Evolutionary conservation across 176 grass and related monocot genomes (phyloP), one percentile per base, ranked within the genome.

Genomic region (Otatea glauca): DNA sequence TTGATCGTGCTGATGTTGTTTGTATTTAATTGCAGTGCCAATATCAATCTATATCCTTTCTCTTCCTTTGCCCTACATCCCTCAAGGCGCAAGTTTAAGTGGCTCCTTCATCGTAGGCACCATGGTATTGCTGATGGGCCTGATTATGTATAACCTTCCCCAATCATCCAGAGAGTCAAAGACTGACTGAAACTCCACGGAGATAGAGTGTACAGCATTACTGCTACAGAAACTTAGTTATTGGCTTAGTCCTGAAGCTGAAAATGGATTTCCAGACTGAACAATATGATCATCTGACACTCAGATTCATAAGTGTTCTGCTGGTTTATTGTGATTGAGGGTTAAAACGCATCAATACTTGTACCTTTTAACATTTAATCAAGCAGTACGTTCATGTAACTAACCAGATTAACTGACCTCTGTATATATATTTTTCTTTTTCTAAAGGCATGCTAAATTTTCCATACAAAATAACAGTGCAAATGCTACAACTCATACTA

Each of bases 21-120:
- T 53, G 5, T 37, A 88, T 72, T 77, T 54, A 43, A 66, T 37
- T 88, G 68, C 87, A 97, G 95, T 97, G 70, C 92, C 95, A 41
- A 86, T 91, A 83, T 89, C 95, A 66, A 94, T 97, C 74, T 97
- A 93, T 49, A 69, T 97, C 68, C 87, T 94, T 35, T 94, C 95
- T 16, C 90, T 94, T 76, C 92, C 92, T 75, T 87, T 97, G 75
- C 92, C 92, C 21, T 94, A 97, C 77, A 90, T 94, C 23, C 92
- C 92, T 62, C 86, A 91, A 76, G 90, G 89, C 0, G 35, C 92
- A 55, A 77, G 72, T 12, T 74, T 97, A 65, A 93, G 75, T 63
- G 21, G 34, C 5, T 89, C 79, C 77, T 94, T 97, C 75, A 80
- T 93, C 32, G 6, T 91, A 32, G 95, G 95, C 13, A 79, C 70